These are phyloP conservation scores for Spathaspora sp. DNA, from an alignment of 805 yeast species.

Conservation along the genomic window DNA sequence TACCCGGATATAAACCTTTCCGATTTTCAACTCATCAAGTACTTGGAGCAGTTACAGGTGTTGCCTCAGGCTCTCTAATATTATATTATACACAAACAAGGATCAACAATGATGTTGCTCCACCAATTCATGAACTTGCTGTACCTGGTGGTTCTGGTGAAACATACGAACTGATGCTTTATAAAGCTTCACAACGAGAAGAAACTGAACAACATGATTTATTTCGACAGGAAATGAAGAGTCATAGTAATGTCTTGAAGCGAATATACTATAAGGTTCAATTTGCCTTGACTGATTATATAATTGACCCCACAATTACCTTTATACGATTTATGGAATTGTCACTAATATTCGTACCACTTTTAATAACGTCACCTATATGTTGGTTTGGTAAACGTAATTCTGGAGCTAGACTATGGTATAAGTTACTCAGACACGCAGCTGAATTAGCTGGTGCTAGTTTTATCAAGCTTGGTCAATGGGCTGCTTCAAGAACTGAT, in stretches of 20 bases:
- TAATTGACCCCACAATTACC: conserved; percentile 69
- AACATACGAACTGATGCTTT: conserved; percentile 70
- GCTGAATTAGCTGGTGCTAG: conserved; percentile 91
- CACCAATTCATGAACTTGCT: conserved; percentile 38
- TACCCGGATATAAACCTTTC: neutral
- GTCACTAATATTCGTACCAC: conserved; percentile 64
- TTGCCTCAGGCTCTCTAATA: neutral
- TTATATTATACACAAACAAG: neutral
- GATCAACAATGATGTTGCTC: conserved; percentile 24
- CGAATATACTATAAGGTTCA: conserved; percentile 36
- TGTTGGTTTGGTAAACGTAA: conserved; percentile 47
- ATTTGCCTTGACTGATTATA: conserved; percentile 47
- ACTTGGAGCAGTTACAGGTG: neutral
- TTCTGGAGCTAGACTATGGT: conserved; percentile 73
- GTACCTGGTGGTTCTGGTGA: conserved; percentile 44
- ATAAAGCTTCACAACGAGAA: conserved; percentile 56
- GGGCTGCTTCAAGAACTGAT: conserved; percentile 98
- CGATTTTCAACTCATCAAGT: neutral
- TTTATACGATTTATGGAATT: conserved; percentile 67
- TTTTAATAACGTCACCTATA: conserved; percentile 63
- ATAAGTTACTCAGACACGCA: conserved; percentile 52
- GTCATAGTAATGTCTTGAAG: conserved; percentile 17
- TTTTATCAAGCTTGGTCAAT: conserved; percentile 88
- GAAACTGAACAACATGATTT: conserved; percentile 32
- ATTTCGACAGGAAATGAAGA: conserved; percentile 25